phyloP scores from a whole-genome alignment of 2,329 filamentous ascomycete species.

The Arthrobotrys sphaeroides region DNA sequence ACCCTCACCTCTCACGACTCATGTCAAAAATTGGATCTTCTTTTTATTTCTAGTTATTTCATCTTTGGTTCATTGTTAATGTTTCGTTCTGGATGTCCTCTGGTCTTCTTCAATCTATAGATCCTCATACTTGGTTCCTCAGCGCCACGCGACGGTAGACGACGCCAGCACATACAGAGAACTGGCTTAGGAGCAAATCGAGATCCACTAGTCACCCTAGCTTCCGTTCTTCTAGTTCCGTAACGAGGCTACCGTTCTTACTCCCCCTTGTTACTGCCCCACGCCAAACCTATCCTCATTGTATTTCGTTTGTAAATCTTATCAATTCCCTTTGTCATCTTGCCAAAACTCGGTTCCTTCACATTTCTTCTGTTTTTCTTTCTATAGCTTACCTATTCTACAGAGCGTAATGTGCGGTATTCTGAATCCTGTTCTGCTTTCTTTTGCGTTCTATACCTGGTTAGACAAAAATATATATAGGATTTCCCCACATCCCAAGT shows the following conservation, averaged over 20 bases:
- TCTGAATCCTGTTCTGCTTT: neutral
- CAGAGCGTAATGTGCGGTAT: neutral
- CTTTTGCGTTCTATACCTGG: neutral
- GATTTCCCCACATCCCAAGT: neutral
- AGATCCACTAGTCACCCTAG: neutral
- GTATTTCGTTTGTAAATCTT: neutral
- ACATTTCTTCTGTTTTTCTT: neutral
- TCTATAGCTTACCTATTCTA: neutral
- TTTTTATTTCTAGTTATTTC: neutral
- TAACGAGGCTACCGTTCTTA: neutral
- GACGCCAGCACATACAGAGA: neutral
- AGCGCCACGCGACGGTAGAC: neutral
- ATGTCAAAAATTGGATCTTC: neutral
- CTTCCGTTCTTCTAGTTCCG: neutral
- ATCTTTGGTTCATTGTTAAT: constrained; percentile 9
- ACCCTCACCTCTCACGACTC: neutral
- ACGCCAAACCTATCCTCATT: no score
- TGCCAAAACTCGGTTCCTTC: neutral
- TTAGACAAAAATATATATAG: neutral
- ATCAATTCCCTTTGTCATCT: neutral
- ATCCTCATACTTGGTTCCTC: constrained; percentile 22
- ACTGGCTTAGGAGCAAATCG: neutral
- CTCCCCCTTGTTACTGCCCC: no score
- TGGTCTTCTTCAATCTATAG: constrained; percentile 16
- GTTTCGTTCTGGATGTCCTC: neutral